These are phyloP conservation scores for Stagonosporopsis tanaceti DNA, from an alignment of 2,329 filamentous ascomycete species.

Conservation along the genomic window DNA sequence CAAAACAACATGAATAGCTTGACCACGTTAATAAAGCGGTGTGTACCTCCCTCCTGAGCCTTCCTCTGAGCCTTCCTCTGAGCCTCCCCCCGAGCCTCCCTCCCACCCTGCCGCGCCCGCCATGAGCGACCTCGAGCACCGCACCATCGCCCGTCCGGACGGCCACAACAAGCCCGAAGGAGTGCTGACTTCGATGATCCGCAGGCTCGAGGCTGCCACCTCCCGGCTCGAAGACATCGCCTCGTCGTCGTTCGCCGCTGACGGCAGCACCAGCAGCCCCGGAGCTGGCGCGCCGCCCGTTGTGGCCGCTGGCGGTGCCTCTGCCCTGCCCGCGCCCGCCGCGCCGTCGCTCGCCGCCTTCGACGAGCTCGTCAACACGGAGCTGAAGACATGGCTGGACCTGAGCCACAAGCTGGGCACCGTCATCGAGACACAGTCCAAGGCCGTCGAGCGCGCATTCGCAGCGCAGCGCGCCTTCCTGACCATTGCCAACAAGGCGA, in stretches of 20 bases:
- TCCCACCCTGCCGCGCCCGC: slow-evolving; percentile 15
- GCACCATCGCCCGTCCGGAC: slow-evolving; percentile 25
- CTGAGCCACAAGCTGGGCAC: slow-evolving; percentile 81
- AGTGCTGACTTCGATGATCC: slow-evolving; percentile 58
- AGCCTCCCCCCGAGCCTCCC: not conserved
- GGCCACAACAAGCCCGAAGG: slow-evolving; percentile 42
- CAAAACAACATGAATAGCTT: slow-evolving; percentile 92
- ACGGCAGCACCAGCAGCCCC: slow-evolving; percentile 46
- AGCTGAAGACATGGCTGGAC: slow-evolving; percentile 80
- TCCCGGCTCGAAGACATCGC: slow-evolving; percentile 97
- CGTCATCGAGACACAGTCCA: slow-evolving; percentile 75
- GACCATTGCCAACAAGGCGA: slow-evolving; percentile 86
- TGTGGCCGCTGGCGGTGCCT: slow-evolving; percentile 39
- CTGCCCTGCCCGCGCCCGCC: slow-evolving; percentile 38
- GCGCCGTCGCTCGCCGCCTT: slow-evolving; percentile 81
- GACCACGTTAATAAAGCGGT: slow-evolving; percentile 98
- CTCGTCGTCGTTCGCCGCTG: slow-evolving; percentile 69
- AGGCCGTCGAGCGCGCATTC: slow-evolving; percentile 72
- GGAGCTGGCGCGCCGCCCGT: slow-evolving; percentile 33
- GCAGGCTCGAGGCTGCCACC: slow-evolving; percentile 94
- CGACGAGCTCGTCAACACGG: slow-evolving; percentile 75
- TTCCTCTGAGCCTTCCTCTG: not conserved
- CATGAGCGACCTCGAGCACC: slow-evolving; percentile 18
- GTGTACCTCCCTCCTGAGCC: slow-evolving; percentile 49
- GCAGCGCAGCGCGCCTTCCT: slow-evolving; percentile 87